Evolutionary conservation across 2,329 filamentous ascomycete species (phyloP).

Genomic region (Metarhizium humberi): DNA sequence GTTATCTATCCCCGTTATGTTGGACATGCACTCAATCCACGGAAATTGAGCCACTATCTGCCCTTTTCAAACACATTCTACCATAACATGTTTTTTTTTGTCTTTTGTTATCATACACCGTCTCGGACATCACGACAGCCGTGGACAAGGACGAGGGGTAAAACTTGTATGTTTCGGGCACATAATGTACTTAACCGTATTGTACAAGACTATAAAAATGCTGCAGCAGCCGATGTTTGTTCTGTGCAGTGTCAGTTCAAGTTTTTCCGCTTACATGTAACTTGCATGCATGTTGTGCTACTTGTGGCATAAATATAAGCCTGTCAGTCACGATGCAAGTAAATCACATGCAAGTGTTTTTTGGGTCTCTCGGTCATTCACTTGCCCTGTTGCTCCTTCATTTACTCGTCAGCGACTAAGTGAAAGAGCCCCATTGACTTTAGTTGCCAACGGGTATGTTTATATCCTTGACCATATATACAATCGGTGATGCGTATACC

Average conservation of each 20-base stretch:
- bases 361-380: no score
- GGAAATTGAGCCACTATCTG: background rate
- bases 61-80: background rate
- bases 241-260: background rate
- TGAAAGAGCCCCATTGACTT: no score
- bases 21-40: background rate
- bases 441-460: no score
- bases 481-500: no score
- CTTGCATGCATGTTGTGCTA: no score
- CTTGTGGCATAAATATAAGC: no score
- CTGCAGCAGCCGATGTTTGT: background rate
- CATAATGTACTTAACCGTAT: background rate
- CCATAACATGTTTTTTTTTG: background rate
- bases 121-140: background rate
- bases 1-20: slow-evolving; percentile 1
- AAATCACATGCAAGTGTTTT: no score
- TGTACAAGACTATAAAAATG: background rate
- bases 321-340: no score
- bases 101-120: background rate
- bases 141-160: background rate
- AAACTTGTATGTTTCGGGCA: background rate
- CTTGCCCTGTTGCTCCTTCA: no score
- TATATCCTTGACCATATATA: no score
- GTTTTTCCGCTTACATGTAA: background rate
- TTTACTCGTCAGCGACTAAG: no score